phyloP scores from a whole-genome alignment of 306 rosid genomes.

The Erythrophleum fordii region DNA sequence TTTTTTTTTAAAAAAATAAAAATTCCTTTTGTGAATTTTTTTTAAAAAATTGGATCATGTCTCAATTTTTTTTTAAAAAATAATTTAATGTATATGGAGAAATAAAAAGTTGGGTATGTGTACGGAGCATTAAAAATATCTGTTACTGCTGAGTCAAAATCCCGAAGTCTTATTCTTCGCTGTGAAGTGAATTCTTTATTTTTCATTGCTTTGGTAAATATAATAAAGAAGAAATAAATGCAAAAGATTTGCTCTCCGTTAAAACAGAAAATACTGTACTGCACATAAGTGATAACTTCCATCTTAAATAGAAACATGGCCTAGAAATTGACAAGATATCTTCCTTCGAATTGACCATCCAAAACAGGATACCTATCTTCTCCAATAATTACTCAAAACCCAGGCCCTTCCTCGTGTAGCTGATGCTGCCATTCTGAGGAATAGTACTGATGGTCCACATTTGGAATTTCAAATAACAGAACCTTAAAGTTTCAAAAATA shows the following conservation, averaged over 20 bases:
- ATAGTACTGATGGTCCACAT: background rate
- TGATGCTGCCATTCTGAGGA: background rate
- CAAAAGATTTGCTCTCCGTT: background rate
- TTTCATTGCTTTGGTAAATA: background rate
- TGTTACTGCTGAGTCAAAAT: too few relatives aligned
- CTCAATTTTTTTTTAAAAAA: too few relatives aligned
- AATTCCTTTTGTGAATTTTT: too few relatives aligned
- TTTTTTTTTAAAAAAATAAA: too few relatives aligned
- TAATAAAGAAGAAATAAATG: background rate
- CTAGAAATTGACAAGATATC: slow-evolving; percentile 34
- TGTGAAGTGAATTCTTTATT: background rate
- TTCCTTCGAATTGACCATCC: slow-evolving; percentile 17
- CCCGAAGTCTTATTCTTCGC: background rate
- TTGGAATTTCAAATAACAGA: background rate
- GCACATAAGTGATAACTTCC: background rate
- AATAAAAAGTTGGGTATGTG: too few relatives aligned
- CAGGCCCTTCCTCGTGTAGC: background rate
- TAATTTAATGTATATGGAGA: too few relatives aligned
- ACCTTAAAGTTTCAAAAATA: background rate
- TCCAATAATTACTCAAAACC: background rate
- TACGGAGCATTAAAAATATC: too few relatives aligned
- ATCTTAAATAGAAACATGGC: slow-evolving; percentile 11
- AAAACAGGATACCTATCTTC: background rate
- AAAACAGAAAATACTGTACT: background rate
- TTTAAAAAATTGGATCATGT: too few relatives aligned